Evolutionary conservation across 352 stramenopile species (phyloP).

Genomic region (Globisporangium irregulare): DNA sequence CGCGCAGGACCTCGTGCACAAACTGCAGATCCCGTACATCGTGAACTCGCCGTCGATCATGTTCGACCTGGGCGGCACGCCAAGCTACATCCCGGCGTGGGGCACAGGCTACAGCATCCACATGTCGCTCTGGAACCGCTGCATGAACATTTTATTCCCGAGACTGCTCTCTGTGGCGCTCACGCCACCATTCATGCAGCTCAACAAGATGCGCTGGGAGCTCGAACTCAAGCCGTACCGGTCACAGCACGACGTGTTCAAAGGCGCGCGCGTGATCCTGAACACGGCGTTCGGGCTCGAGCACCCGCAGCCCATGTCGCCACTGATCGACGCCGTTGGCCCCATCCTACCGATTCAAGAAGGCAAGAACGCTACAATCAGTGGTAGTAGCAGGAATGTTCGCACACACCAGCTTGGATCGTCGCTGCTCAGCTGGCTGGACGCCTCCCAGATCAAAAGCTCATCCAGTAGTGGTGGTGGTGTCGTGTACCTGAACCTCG

Average conservation of each 20-base stretch:
- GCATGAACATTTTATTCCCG: slow-evolving; percentile 90
- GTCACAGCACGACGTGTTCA: slow-evolving; percentile 88
- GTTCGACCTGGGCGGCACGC: slow-evolving; percentile 70
- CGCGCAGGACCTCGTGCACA: slow-evolving; percentile 74
- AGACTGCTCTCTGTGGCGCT: slow-evolving; percentile 77
- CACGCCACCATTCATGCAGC: slow-evolving; percentile 87
- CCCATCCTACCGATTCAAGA: slow-evolving; percentile 49
- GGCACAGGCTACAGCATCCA: slow-evolving; percentile 75
- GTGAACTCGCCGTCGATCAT: slow-evolving; percentile 86
- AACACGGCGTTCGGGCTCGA: slow-evolving; percentile 89
- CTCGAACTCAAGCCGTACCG: slow-evolving; percentile 66
- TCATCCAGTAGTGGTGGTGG: slow-evolving; percentile 15
- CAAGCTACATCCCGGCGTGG: slow-evolving; percentile 83
- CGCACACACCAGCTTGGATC: slow-evolving; percentile 8
- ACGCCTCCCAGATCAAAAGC: slow-evolving; percentile 13
- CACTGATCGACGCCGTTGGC: slow-evolving; percentile 74
- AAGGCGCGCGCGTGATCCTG: slow-evolving; percentile 75
- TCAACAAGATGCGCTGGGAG: slow-evolving; percentile 86
- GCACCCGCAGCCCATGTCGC: slow-evolving; percentile 71
- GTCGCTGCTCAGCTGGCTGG: slow-evolving; percentile 41
- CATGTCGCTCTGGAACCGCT: slow-evolving; percentile 88
- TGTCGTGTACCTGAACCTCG: slow-evolving; percentile 76
- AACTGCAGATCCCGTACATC: slow-evolving; percentile 69
- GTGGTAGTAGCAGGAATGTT: slow-evolving; percentile 6
- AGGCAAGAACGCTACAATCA: not conserved